Percentiles rank a stretch among this genome's conserved stretches.
Evolutionary conservation across 2,329 filamentous ascomycete species (phyloP).

Genomic region (Neonectria coccinea): DNA sequence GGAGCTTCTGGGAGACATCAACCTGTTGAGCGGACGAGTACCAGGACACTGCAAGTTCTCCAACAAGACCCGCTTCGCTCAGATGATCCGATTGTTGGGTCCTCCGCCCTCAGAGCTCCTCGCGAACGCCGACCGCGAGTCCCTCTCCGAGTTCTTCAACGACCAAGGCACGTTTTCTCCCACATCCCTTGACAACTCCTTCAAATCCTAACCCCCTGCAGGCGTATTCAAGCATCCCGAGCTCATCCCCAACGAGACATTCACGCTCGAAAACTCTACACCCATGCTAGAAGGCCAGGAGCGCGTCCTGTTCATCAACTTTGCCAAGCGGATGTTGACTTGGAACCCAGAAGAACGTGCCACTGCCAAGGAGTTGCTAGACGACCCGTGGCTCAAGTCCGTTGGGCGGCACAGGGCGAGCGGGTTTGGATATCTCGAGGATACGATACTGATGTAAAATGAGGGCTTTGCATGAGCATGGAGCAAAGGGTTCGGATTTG

Average conservation of each 20-base stretch:
- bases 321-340: constrained; percentile 46
- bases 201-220: constrained; percentile 19
- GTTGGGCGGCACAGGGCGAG: constrained; percentile 15
- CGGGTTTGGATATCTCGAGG: constrained; percentile 36
- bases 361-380: constrained; percentile 46
- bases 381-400: constrained; percentile 47
- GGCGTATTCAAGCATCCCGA: constrained; percentile 39
- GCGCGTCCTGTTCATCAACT: constrained; percentile 43
- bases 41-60: constrained; percentile 38
- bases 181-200: background rate
- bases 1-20: constrained; percentile 47
- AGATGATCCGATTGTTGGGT: constrained; percentile 48
- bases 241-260: constrained; percentile 38
- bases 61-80: constrained; percentile 43
- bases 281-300: constrained; percentile 41
- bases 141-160: constrained; percentile 38
- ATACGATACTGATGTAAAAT: constrained; percentile 29
- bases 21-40: constrained; percentile 40
- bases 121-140: constrained; percentile 34
- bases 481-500: constrained; percentile 2
- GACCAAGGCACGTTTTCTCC: constrained; percentile 32
- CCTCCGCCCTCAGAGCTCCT: constrained; percentile 43
- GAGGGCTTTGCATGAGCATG: background rate
- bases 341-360: constrained; percentile 48
- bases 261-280: constrained; percentile 35